Conservation (phyloP, 2,329 filamentous ascomycete species). For the Botrytis fragariae region DNA sequence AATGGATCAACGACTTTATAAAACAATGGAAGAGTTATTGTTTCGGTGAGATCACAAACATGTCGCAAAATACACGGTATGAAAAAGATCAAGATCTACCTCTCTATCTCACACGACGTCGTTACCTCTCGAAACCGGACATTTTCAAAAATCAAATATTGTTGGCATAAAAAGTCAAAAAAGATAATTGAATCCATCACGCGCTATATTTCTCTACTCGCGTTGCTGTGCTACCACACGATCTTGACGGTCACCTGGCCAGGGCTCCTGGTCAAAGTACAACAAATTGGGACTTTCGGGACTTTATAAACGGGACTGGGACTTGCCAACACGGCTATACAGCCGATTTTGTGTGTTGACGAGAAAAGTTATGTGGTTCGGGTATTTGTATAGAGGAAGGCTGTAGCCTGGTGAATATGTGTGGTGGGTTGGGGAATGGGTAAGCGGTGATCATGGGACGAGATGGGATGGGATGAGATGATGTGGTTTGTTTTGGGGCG, state of each 20-base stretch:
- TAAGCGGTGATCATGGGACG: background rate
- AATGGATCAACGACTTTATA: background rate
- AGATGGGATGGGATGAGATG: background rate
- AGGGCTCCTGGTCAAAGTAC: background rate
- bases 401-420: background rate
- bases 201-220: constrained; percentile 1
- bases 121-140: background rate
- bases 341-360: background rate
- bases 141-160: background rate
- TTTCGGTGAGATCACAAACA: background rate
- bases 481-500: background rate
- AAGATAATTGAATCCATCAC: background rate
- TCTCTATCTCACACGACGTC: background rate
- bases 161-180: background rate
- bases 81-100: background rate
- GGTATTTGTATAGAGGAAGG: background rate
- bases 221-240: background rate
- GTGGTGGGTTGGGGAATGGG: background rate
- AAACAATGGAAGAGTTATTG: background rate
- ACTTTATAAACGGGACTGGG: background rate
- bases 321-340: background rate
- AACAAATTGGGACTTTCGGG: background rate
- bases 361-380: background rate
- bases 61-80: background rate
- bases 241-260: background rate